Base-by-base conservation (phyloP, 2,329 filamentous ascomycete genomes). In the Stemphylium beticola region DNA sequence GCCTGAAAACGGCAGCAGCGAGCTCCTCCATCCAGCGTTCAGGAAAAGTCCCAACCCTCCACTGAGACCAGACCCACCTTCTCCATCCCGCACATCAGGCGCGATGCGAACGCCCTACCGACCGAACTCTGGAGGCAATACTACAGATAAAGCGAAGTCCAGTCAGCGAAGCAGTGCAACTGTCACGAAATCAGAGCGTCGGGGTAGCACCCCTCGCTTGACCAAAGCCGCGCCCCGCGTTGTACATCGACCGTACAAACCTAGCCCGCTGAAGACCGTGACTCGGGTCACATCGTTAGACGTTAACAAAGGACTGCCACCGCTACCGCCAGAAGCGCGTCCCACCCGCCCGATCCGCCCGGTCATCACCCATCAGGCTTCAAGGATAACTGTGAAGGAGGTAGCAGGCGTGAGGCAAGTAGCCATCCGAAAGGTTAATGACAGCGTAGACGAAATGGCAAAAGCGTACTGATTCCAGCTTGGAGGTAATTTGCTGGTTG, bases 271-370 rank as follows among this genome's bases (percentile, higher is more conserved):
- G 47, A 58, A 29, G 32, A 41, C 43, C 15, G 33, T 50, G 10
- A 50, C 33, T 9, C 31, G 40, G 29, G 18, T 36, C 9, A 20
- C 26, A 4, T 29, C 39, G 14, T n/a, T 53, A 2, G 47, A 53
- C 6, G 45, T 55, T 15, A 57, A 58, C 32, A 60, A 60, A 37
- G 38, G 22, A 18, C 32, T 60, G 22, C 57, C 54, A 17, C 54
- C 57, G 2, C 33, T 60, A 17, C 57, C 57, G n/a, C 32, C 39
- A 14, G 26, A 42, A 47, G 46, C 40, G 20, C 26, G 26, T 24
- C 22, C 22, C 3, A 7, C 8, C 22, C 6, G 22, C 5, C 22
- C 22, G n/a, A n/a, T 29, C 26, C 8, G 9, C n/a, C n/a, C n/a
- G n/a, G n/a, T n/a, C n/a, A 11, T 29, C 8, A 29, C 26, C 8